phyloP scores from a whole-genome alignment of 2,329 filamentous ascomycete genomes.

The Nemania serpens region DNA sequence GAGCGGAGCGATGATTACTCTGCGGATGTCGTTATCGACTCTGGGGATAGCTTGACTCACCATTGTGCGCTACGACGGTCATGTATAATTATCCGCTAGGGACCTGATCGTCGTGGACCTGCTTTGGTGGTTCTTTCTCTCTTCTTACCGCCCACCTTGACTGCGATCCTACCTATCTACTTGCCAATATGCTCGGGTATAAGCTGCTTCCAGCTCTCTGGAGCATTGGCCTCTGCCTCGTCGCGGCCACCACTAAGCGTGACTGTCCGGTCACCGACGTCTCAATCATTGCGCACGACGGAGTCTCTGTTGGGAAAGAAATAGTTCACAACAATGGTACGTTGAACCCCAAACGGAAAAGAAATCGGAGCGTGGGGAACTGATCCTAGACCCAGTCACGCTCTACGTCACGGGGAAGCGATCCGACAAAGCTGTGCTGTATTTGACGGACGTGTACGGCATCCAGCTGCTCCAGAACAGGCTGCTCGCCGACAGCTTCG shows the following conservation, averaged over 20 bases:
- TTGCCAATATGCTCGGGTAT: slow-evolving; percentile 30
- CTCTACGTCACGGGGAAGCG: slow-evolving; percentile 40
- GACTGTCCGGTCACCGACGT: slow-evolving; percentile 36
- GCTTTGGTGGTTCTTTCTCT: too few relatives aligned
- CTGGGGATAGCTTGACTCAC: too few relatives aligned
- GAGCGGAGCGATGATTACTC: too few relatives aligned
- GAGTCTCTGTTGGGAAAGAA: slow-evolving; percentile 38
- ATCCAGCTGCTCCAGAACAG: slow-evolving; percentile 41
- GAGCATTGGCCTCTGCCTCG: slow-evolving; percentile 24
- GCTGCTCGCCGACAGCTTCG: slow-evolving; percentile 44
- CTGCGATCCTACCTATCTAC: not conserved
- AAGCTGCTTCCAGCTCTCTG: slow-evolving; percentile 32
- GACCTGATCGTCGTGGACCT: not conserved
- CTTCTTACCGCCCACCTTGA: not conserved
- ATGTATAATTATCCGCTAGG: slow-evolving; percentile 10
- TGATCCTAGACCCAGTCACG: slow-evolving; percentile 35
- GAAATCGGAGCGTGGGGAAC: not conserved
- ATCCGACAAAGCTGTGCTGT: slow-evolving; percentile 39
- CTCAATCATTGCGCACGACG: slow-evolving; percentile 38
- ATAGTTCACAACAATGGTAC: slow-evolving; percentile 38
- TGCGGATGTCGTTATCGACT: too few relatives aligned
- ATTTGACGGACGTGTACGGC: slow-evolving; percentile 43
- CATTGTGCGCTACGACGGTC: not conserved
- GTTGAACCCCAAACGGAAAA: not conserved
- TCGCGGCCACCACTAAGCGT: slow-evolving; percentile 9